These are phyloP conservation scores for Phialophora tarda DNA, from an alignment of 2,329 filamentous ascomycete species.

Conservation along the genomic window DNA sequence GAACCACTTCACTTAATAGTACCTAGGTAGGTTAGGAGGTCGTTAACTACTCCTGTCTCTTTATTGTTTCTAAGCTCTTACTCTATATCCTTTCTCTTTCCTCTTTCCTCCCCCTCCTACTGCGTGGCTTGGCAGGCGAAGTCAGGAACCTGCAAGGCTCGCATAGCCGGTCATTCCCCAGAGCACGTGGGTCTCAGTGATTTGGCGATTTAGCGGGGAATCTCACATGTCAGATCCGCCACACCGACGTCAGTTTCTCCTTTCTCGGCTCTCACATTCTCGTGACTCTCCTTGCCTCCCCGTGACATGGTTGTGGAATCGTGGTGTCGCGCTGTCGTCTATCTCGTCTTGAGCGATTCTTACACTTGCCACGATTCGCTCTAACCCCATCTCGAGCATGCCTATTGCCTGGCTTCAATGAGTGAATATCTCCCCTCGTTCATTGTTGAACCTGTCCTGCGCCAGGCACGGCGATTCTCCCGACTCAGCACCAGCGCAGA, in stretches of 20 bases:
- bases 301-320: background rate
- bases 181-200: background rate
- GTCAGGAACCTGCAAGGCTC: background rate
- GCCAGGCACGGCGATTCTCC: slow-evolving; percentile 51
- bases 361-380: background rate
- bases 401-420: slow-evolving; percentile 44
- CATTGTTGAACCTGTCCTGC: slow-evolving; percentile 52
- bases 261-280: background rate
- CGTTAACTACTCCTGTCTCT: too few relatives aligned
- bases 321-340: background rate
- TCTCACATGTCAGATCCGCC: slow-evolving; percentile 8
- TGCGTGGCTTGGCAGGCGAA: background rate
- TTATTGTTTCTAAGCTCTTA: too few relatives aligned
- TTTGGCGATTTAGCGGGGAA: background rate
- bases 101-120: background rate
- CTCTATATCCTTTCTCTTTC: background rate
- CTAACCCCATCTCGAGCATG: slow-evolving; percentile 22
- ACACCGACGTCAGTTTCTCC: slow-evolving; percentile 15
- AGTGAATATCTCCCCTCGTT: slow-evolving; percentile 52
- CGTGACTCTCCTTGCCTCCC: background rate
- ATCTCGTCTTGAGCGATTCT: background rate
- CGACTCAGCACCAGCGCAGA: slow-evolving; percentile 39
- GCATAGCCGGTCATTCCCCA: background rate
- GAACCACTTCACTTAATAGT: too few relatives aligned
- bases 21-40: too few relatives aligned